These are phyloP conservation scores for Saprolegnia diclina DNA, from an alignment of 352 stramenopile genomes.

Conservation along the genomic window DNA sequence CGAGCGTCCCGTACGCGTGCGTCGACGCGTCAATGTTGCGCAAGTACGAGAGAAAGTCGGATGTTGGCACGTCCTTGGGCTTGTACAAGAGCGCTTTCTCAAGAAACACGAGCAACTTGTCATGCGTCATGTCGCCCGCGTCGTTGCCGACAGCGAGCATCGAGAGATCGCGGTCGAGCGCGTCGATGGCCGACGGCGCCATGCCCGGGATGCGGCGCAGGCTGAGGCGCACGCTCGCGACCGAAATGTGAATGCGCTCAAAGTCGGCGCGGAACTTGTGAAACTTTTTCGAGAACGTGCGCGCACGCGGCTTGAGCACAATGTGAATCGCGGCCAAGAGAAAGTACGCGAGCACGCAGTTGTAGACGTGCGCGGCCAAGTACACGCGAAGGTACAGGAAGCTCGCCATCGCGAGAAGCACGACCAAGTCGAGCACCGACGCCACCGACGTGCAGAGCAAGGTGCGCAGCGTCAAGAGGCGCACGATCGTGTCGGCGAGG, in stretches of 20 bases:
- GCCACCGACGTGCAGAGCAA: conserved; percentile 74
- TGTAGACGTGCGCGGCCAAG: conserved; percentile 54
- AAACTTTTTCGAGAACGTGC: conserved; percentile 84
- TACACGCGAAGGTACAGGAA: conserved; percentile 55
- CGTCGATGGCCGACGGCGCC: conserved; percentile 72
- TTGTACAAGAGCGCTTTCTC: conserved; percentile 76
- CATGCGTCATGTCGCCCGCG: conserved; percentile 79
- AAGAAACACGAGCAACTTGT: conserved; percentile 84
- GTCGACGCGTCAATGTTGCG: conserved; percentile 80
- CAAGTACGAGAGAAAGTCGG: conserved; percentile 77
- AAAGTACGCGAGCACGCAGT: conserved; percentile 67
- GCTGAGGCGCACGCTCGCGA: conserved; percentile 73
- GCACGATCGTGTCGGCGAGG: conserved; percentile 78
- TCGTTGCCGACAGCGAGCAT: conserved; percentile 77
- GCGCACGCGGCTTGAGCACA: conserved; percentile 76
- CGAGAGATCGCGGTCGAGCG: conserved; percentile 82
- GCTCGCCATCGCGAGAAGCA: conserved; percentile 56
- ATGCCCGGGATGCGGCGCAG: conserved; percentile 78
- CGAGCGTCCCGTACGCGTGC: conserved; percentile 65
- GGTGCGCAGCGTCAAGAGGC: conserved; percentile 58
- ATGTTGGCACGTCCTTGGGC: conserved; percentile 65
- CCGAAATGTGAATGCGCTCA: conserved; percentile 82
- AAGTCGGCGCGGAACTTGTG: conserved; percentile 82
- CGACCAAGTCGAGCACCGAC: conserved; percentile 75
- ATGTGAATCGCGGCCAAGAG: conserved; percentile 60